These are phyloP conservation scores for Neckera pumila DNA, from an alignment of 225 moss, liverwort and hornwort species.

Conservation along the genomic window DNA sequence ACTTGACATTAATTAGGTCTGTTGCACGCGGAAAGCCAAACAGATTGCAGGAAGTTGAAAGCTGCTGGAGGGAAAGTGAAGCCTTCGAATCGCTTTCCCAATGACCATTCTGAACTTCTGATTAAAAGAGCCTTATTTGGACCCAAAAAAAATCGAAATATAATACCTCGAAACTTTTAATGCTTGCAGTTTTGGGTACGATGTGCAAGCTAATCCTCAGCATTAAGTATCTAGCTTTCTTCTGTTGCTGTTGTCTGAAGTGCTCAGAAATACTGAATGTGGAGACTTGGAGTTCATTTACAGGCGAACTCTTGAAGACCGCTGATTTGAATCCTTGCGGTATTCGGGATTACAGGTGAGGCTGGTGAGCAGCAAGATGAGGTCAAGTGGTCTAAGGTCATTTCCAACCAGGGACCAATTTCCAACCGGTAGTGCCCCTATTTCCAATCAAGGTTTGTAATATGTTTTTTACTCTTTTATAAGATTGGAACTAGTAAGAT, in stretches of 20 bases:
- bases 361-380: not conserved
- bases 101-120: not conserved
- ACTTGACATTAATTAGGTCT: not conserved
- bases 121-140: not conserved
- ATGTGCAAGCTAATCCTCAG: not conserved
- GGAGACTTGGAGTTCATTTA: not conserved
- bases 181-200: not conserved
- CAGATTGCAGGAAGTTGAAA: not conserved
- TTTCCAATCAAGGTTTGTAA: too few relatives aligned
- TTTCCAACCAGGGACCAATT: too few relatives aligned
- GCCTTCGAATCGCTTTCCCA: not conserved
- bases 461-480: too few relatives aligned
- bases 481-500: too few relatives aligned
- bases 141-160: too few relatives aligned
- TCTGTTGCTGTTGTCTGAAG: not conserved
- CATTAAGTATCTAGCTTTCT: not conserved
- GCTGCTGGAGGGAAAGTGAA: not conserved
- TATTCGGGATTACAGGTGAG: not conserved
- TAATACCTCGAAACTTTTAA: not conserved
- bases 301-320: not conserved
- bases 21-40: not conserved
- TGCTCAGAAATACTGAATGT: not conserved
- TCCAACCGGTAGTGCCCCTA: too few relatives aligned
- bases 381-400: conserved; percentile 39
- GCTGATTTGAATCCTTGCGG: not conserved